Evolutionary conservation across 495 filamentous ascomycete genomes (phyloP), one percentile per base, ranked within the genome.

Genomic region (Aspergillus haitiensis): DNA sequence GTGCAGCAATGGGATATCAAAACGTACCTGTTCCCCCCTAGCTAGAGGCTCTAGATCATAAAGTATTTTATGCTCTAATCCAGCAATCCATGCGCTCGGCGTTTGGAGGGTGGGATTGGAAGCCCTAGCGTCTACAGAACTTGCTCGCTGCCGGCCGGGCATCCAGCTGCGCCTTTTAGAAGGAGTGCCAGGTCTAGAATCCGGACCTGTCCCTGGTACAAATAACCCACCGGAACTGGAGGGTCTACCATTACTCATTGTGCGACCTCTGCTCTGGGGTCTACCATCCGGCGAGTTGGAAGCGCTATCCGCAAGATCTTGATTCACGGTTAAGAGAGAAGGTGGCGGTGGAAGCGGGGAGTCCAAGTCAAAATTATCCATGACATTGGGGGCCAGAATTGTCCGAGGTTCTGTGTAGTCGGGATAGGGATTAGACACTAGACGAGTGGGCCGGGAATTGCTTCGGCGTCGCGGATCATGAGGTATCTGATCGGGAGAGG

Each of bases 51-150:
- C 68, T 9, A 83, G 65, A 64, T 87, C 87, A 54, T 91, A 92
- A 21, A 84, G 79, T 7, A 83, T 76, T 56, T 80, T 84, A 52
- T 78, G 79, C 54, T 76, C 79, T 52, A 80, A 74, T 11, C 79
- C 82, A 13, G 85, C 78, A 54, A 86, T 80, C 89, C 88, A 91
- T 32, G 88, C 87, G 16, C 72, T 72, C 15, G 77, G 69, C 21
- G 64, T 50, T 34, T 67, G 46, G 0, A 64, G 58, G 55, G 59
- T 46, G 58, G 63, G 49, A 63, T 61, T 60, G 37, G 48, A 34
- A 51, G 48, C 13, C 18, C 58, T 46, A 27, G 56, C 70, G 60
- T 72, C 73, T 47, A 72, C 66, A 13, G 73, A 75, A 49, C 69
- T 72, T n/a, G 73, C 70, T 9, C 73, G 71, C 51, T 67, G 70